Evolutionary conservation across 225 moss, liverwort and hornwort genomes (phyloP).

Genomic region (Physcomitrellopsis africana): DNA sequence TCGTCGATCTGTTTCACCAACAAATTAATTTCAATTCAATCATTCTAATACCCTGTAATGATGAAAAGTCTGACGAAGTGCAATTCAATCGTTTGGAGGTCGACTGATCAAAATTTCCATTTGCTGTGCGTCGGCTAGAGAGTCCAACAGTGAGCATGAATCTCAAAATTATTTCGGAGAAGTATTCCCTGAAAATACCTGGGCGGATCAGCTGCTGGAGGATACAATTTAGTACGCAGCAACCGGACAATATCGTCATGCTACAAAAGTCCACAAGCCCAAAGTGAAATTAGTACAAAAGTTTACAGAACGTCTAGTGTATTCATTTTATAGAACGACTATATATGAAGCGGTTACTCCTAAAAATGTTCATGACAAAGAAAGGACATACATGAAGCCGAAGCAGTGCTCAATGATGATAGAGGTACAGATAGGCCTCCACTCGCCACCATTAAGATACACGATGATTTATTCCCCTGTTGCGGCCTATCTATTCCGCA

Average conservation of each 20-base stretch:
- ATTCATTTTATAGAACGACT: neutral
- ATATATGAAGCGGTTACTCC: neutral
- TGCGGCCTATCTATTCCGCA: too few species aligned
- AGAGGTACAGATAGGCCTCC: neutral
- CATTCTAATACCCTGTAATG: neutral
- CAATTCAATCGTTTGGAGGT: conserved; percentile 3
- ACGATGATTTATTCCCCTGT: too few species aligned
- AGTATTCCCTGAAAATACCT: conserved; percentile 30
- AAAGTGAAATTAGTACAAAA: conserved; percentile 16
- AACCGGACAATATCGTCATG: conserved; percentile 51
- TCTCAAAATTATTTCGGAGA: neutral
- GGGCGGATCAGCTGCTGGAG: conserved; percentile 26
- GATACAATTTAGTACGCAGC: conserved; percentile 44
- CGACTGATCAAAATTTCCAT: neutral
- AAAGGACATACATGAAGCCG: neutral
- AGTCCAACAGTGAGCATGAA: neutral
- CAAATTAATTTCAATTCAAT: neutral
- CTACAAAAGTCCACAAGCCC: conserved; percentile 35
- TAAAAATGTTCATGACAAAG: neutral
- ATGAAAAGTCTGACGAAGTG: neutral
- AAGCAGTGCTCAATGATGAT: neutral
- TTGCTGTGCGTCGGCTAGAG: neutral
- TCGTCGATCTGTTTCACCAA: conserved; percentile 32
- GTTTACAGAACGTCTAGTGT: neutral
- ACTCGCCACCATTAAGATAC: conserved; percentile 5